phyloP scores from a whole-genome alignment of 2,329 filamentous ascomycete species.

The Stagonosporopsis rhizophila region DNA sequence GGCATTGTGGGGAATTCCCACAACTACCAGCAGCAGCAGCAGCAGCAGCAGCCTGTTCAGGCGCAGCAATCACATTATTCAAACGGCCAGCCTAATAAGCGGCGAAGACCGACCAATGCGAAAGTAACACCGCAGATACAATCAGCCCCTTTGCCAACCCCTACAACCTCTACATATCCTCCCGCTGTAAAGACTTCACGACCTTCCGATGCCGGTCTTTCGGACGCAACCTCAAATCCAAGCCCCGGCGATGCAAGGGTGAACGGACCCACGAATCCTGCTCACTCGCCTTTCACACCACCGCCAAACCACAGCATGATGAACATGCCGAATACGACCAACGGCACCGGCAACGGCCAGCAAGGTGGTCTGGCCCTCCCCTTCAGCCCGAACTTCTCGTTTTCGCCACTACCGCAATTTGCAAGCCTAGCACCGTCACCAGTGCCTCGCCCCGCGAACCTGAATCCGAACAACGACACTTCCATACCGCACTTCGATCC shows the following conservation, averaged over 20 bases:
- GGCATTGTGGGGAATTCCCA: conserved; percentile 36
- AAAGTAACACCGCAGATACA: conserved; percentile 28
- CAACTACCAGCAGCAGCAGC: conserved; percentile 40
- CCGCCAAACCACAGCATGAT: conserved; percentile 30
- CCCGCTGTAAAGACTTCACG: conserved; percentile 25
- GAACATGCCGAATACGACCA: conserved; percentile 24
- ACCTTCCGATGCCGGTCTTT: conserved; percentile 33
- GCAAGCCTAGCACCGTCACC: conserved; percentile 44
- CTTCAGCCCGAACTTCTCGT: conserved; percentile 53
- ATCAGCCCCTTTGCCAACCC: conserved; percentile 37
- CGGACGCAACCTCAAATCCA: conserved; percentile 30
- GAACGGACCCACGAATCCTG: conserved; percentile 29
- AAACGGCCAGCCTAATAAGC: conserved; percentile 45
- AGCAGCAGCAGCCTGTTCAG: conserved; percentile 36
- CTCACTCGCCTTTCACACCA: conserved; percentile 39
- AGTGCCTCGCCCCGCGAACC: conserved; percentile 29
- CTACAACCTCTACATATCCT: conserved; percentile 41
- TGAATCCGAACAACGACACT: conserved; percentile 28
- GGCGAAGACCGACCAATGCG: conserved; percentile 40
- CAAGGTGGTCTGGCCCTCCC: conserved; percentile 39
- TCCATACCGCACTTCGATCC: conserved; percentile 40
- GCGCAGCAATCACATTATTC: conserved; percentile 31
- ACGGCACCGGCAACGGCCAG: conserved; percentile 17
- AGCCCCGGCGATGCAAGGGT: conserved; percentile 32
- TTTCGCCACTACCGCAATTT: conserved; percentile 45